phyloP scores from a whole-genome alignment of 2,329 filamentous ascomycete species.

The Didymellaceae sp. region DNA sequence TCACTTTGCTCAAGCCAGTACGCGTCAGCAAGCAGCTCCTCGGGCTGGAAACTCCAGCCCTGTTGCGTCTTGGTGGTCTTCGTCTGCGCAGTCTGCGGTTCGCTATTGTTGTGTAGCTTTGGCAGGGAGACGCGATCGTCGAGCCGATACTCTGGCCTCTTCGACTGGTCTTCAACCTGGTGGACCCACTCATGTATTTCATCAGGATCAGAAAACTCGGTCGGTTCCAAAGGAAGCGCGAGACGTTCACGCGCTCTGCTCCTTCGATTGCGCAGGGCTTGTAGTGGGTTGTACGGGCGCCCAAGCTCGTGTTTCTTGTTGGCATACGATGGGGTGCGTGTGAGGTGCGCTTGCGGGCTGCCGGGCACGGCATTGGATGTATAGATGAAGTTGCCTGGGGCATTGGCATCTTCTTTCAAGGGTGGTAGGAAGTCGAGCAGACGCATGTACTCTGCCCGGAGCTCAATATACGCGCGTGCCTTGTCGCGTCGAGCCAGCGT shows the following conservation, averaged over 20 bases:
- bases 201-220: conserved; percentile 77
- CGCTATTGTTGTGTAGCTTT: conserved; percentile 36
- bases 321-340: conserved; percentile 46
- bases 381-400: conserved; percentile 51
- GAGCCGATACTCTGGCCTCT: conserved; percentile 45
- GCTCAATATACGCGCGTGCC: conserved; percentile 82
- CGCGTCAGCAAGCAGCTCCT: conserved; percentile 86
- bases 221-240: conserved; percentile 73
- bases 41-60: conserved; percentile 84
- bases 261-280: conserved; percentile 90
- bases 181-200: conserved; percentile 80
- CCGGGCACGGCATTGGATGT: conserved; percentile 52
- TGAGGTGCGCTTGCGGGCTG: conserved; percentile 48
- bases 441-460: conserved; percentile 82
- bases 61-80: conserved; percentile 76
- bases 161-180: conserved; percentile 62
- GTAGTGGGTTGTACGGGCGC: conserved; percentile 86
- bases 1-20: conserved; percentile 86
- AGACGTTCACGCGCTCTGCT: conserved; percentile 79
- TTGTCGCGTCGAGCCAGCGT: conserved; percentile 84
- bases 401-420: conserved; percentile 60
- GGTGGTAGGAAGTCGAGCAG: conserved; percentile 81
- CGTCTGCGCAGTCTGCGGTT: conserved; percentile 35
- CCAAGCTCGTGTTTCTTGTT: conserved; percentile 58
- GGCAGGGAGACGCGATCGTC: conserved; percentile 47